Base-by-base conservation (phyloP, 129 eudicot species). In the Escallonia herrerae region DNA sequence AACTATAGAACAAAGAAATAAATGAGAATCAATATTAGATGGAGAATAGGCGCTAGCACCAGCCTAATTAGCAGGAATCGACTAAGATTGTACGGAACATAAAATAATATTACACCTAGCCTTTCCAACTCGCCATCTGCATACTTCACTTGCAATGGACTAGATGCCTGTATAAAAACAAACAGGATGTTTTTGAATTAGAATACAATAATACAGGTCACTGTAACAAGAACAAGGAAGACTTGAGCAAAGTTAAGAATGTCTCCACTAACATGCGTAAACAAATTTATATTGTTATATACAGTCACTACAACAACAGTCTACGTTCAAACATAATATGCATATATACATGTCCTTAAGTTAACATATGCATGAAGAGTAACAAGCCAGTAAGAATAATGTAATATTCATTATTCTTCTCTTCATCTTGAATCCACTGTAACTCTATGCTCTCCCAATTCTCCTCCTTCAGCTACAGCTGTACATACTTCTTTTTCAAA, bases 51-150 rank as follows among this genome's bases (percentile, higher is more conserved):
- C 38, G 52, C 40, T 40, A 14, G 55, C 52, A 39, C 40, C 41
- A 13, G 7, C 12, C 62, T n/a, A 61, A 22, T 66, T 7, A 4
- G 40, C 56, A 60, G 40, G 41, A 53, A 53, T 33, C 63, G 60
- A 43, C 12, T 11, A 3, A 60, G 7, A 40, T 39, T 53, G 56
- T 10, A 50, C 39, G 37, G 39, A 78, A 64, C 42, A 68, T 5
- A 49, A 39, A 65, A 68, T 38, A 15, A 64, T 72, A 70, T 62
- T 56, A 45, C 69, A 89, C 99, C 99, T 81, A 94, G 84, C 68
- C 99, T 86, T 84, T 94, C 96, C 85, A 94, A 75, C 76, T 94
- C 99, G 67, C 98, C 98, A 82, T 93, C 96, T 12, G 98, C 98
- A 66, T 93, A 93, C 83, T 93, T 93, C 83, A 93, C 98, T 88